Percentiles rank a stretch among this genome's conserved stretches.
Evolutionary conservation across 768 basidiomycete species (phyloP).

Genomic region (Rickenella mellea): DNA sequence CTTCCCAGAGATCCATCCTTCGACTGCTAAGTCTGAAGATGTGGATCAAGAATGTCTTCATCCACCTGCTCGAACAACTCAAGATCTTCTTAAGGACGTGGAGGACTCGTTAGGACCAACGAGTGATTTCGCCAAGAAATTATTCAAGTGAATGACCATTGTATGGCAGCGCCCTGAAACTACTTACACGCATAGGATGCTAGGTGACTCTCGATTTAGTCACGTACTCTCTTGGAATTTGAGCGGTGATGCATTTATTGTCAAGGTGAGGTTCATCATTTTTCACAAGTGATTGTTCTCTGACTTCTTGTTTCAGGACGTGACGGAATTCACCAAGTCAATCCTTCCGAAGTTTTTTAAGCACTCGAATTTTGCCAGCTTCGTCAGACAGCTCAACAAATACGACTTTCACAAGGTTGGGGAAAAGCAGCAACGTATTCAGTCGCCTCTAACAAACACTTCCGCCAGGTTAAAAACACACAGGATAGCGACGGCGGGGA

Average conservation of each 20-base stretch:
- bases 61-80: constrained; percentile 2
- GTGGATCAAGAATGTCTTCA: neutral
- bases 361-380: constrained; percentile 88
- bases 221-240: constrained; percentile 79
- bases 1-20: too few species aligned
- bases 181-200: constrained; percentile 52
- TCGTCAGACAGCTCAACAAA: constrained; percentile 90
- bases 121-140: constrained; percentile 88
- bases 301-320: constrained; percentile 39
- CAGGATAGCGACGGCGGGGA: constrained; percentile 70
- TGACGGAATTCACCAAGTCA: constrained; percentile 91
- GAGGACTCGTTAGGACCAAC: constrained; percentile 83
- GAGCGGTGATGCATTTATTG: constrained; percentile 81
- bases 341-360: constrained; percentile 91
- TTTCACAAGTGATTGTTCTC: neutral
- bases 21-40: constrained; percentile 10
- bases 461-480: constrained; percentile 65
- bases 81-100: constrained; percentile 20
- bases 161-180: neutral
- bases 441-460: constrained; percentile 43
- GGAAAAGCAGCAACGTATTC: constrained; percentile 22
- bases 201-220: constrained; percentile 67
- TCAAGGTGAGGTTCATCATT: constrained; percentile 41
- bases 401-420: constrained; percentile 94
- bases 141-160: constrained; percentile 62